Percentiles rank a stretch among this genome's conserved stretches.
These are phyloP conservation scores for Cladosporium sp. DNA, from an alignment of 2,329 filamentous ascomycete genomes.

Conservation along the genomic window DNA sequence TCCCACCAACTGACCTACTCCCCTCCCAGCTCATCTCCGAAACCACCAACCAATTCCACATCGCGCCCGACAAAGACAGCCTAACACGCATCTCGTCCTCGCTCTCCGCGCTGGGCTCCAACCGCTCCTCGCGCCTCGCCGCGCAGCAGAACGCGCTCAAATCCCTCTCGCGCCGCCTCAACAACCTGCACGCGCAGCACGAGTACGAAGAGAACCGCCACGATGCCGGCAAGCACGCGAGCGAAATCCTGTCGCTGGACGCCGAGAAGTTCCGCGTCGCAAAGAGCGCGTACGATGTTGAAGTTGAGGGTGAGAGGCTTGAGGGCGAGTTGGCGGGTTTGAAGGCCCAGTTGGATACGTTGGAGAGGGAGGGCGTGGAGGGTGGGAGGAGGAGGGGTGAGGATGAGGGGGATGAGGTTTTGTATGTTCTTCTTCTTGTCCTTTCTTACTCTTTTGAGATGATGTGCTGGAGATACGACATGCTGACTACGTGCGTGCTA, in stretches of 20 bases:
- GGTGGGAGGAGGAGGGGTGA: conserved; percentile 52
- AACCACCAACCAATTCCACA: conserved; percentile 94
- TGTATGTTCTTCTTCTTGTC: conserved; percentile 34
- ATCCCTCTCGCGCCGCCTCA: conserved; percentile 70
- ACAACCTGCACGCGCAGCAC: conserved; percentile 71
- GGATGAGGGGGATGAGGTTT: conserved; percentile 43
- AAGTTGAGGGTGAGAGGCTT: conserved; percentile 93
- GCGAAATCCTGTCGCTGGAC: conserved; percentile 80
- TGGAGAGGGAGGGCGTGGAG: conserved; percentile 85
- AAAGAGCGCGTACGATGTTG: conserved; percentile 83
- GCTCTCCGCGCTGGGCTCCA: conserved; percentile 75
- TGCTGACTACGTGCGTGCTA: conserved; percentile 24
- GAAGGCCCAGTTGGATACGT: conserved; percentile 68
- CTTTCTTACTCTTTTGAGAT: not conserved
- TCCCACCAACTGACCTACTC: conserved; percentile 13
- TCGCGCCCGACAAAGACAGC: conserved; percentile 65
- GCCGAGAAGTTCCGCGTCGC: conserved; percentile 91
- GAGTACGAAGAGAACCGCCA: conserved; percentile 70
- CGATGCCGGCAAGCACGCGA: conserved; percentile 74
- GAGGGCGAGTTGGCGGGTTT: conserved; percentile 73
- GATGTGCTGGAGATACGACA: too few species aligned
- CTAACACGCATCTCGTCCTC: conserved; percentile 81
- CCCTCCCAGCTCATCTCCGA: conserved; percentile 73
- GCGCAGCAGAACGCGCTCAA: conserved; percentile 33
- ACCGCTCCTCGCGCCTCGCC: conserved; percentile 69